Evolutionary conservation across 129 eudicot genomes (phyloP).

Genomic region (Lactuca saligna): DNA sequence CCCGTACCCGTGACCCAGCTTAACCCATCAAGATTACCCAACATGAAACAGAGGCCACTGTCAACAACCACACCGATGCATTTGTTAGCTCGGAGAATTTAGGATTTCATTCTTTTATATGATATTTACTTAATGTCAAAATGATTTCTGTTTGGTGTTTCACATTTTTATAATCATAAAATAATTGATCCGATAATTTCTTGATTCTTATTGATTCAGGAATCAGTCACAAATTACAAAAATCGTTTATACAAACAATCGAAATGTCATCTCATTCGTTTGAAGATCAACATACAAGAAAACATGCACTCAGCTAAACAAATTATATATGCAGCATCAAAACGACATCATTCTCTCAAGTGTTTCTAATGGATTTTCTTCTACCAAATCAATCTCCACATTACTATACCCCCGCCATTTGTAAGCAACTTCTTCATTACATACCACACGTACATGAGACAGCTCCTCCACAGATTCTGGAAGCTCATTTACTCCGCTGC

Average conservation of each 20-base stretch:
- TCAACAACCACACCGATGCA: too few relatives aligned
- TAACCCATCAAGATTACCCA: too few relatives aligned
- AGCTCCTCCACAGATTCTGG: constrained; percentile 4
- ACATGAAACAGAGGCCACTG: too few relatives aligned
- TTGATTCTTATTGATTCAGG: too few relatives aligned
- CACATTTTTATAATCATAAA: too few relatives aligned
- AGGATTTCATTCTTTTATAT: too few relatives aligned
- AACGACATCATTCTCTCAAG: not conserved
- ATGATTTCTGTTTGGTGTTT: too few relatives aligned
- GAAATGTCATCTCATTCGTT: not conserved
- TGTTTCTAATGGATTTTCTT: not conserved
- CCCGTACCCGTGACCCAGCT: too few relatives aligned
- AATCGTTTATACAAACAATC: not conserved
- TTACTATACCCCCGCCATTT: not conserved
- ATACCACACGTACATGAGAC: not conserved
- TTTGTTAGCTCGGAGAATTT: too few relatives aligned
- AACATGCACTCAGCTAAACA: not conserved
- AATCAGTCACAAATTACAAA: not conserved
- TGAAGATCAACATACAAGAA: not conserved
- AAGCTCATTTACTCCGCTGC: not conserved
- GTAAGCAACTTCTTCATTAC: not conserved
- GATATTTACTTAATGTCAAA: too few relatives aligned
- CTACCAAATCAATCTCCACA: constrained; percentile 10
- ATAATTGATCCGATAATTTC: too few relatives aligned
- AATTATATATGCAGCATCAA: not conserved